A percentile compares a stretch with the other conserved stretches of the same genome.
Conservation (phyloP, 768 basidiomycete genomes). For the Rhizopogon vulgaris region DNA sequence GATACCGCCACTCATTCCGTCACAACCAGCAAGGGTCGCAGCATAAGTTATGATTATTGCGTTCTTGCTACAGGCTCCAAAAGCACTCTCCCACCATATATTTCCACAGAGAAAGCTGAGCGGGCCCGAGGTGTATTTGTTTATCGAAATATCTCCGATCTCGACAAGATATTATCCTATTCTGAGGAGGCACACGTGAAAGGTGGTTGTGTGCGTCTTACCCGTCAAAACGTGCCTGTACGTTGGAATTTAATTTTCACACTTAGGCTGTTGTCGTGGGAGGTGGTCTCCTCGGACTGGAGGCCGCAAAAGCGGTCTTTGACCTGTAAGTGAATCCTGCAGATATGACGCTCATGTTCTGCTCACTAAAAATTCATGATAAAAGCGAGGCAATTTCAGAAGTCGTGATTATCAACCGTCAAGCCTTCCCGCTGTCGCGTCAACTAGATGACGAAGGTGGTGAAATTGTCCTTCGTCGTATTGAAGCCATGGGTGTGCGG, state of each 20-base stretch:
- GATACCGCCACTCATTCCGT: slow-evolving; percentile 36
- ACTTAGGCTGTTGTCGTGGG: slow-evolving; percentile 50
- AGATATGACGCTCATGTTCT: background rate
- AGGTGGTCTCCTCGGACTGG: slow-evolving; percentile 66
- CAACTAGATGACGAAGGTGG: slow-evolving; percentile 54
- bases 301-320: slow-evolving; percentile 67
- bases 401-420: slow-evolving; percentile 49
- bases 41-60: slow-evolving; percentile 52
- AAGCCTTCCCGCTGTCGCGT: slow-evolving; percentile 48
- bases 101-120: slow-evolving; percentile 32
- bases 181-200: slow-evolving; percentile 40
- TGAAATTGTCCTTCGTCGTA: slow-evolving; percentile 53
- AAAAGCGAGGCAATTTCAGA: slow-evolving; percentile 30
- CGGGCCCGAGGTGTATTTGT: slow-evolving; percentile 56
- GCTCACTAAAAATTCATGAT: background rate
- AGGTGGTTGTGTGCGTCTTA: slow-evolving; percentile 16
- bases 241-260: background rate
- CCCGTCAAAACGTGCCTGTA: background rate
- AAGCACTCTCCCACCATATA: slow-evolving; percentile 56
- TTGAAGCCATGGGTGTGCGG: slow-evolving; percentile 53
- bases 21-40: slow-evolving; percentile 38
- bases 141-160: slow-evolving; percentile 66
- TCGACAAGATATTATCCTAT: slow-evolving; percentile 59
- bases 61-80: slow-evolving; percentile 67
- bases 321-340: slow-evolving; percentile 37